Evolutionary conservation across 306 rosid genomes (phyloP).

Genomic region (Canavalia gladiata): DNA sequence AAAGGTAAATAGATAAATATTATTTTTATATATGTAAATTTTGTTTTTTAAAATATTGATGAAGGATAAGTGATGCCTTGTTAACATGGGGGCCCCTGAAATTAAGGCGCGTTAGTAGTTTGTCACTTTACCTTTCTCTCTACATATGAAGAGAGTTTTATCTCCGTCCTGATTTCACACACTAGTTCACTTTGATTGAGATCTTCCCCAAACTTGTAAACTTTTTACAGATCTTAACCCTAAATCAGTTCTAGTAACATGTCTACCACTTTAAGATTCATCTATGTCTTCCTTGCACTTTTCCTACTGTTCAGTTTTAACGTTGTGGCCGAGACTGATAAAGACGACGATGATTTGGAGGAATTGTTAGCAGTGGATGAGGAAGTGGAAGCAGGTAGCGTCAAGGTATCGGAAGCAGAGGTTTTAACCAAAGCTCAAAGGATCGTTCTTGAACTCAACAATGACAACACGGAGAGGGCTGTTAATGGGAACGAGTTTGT

Average conservation of each 20-base stretch:
- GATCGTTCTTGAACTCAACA: slow-evolving; percentile 82
- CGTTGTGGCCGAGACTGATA: slow-evolving; percentile 54
- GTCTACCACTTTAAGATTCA: slow-evolving; percentile 62
- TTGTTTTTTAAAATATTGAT: background rate
- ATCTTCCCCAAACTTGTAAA: slow-evolving; percentile 26
- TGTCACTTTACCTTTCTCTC: slow-evolving; percentile 13
- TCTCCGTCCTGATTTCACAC: slow-evolving; percentile 17
- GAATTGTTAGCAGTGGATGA: slow-evolving; percentile 86
- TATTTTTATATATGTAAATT: no score
- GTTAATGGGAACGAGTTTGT: slow-evolving; percentile 76
- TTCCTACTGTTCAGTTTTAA: slow-evolving; percentile 55
- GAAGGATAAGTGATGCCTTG: slow-evolving; percentile 41
- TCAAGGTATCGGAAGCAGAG: slow-evolving; percentile 81
- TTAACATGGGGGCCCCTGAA: slow-evolving; percentile 42
- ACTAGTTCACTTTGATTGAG: background rate
- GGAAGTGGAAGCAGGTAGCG: slow-evolving; percentile 59
- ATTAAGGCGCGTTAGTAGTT: slow-evolving; percentile 46
- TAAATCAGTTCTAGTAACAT: slow-evolving; percentile 46
- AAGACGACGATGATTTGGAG: slow-evolving; percentile 65
- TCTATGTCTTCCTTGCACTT: slow-evolving; percentile 61
- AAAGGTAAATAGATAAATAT: no score
- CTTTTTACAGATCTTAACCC: slow-evolving; percentile 58
- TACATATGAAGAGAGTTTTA: no score
- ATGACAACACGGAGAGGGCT: slow-evolving; percentile 73
- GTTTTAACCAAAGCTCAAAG: slow-evolving; percentile 85